These are phyloP conservation scores for Oidiodendron maius DNA, from an alignment of 495 filamentous ascomycete genomes.

Conservation along the genomic window DNA sequence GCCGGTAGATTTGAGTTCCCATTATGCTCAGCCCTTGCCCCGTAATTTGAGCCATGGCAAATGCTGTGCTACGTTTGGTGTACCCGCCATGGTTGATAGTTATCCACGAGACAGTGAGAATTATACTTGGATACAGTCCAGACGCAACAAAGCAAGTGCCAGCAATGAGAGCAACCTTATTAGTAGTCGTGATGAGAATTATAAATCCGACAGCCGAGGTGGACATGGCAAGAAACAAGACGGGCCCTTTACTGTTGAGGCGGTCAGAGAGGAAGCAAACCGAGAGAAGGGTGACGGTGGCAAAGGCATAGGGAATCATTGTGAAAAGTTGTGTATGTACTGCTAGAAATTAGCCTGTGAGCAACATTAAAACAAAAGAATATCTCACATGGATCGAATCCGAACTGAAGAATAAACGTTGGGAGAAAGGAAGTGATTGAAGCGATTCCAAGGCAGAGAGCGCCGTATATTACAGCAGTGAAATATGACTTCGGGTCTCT, in stretches of 20 bases:
- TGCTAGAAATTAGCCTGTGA: not conserved
- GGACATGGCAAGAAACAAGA: not conserved
- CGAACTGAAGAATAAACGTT: slow-evolving; percentile 5
- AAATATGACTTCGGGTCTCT: slow-evolving; percentile 5
- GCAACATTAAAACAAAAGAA: not conserved
- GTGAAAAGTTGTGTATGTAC: slow-evolving; percentile 2
- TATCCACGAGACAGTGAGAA: slow-evolving; percentile 3
- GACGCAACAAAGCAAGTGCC: slow-evolving; percentile 5
- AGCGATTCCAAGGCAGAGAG: not conserved
- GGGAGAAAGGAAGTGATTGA: not conserved
- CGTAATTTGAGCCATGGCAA: not conserved
- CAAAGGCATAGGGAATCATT: slow-evolving; percentile 7
- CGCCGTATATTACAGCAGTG: not conserved
- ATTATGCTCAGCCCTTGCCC: slow-evolving; percentile 2
- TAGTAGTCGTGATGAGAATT: not conserved
- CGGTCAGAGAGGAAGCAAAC: not conserved
- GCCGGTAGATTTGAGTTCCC: not conserved
- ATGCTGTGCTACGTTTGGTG: slow-evolving; percentile 4
- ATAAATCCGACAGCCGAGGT: not conserved
- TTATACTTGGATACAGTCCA: not conserved
- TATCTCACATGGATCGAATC: not conserved
- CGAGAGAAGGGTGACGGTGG: slow-evolving; percentile 2
- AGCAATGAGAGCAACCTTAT: slow-evolving; percentile 7
- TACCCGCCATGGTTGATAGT: slow-evolving; percentile 4
- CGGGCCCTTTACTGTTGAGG: not conserved